A percentile compares a stretch with the other conserved stretches of the same genome.
Conservation (phyloP, 305 asterid species). For the Caryopteris hybrid region DNA sequence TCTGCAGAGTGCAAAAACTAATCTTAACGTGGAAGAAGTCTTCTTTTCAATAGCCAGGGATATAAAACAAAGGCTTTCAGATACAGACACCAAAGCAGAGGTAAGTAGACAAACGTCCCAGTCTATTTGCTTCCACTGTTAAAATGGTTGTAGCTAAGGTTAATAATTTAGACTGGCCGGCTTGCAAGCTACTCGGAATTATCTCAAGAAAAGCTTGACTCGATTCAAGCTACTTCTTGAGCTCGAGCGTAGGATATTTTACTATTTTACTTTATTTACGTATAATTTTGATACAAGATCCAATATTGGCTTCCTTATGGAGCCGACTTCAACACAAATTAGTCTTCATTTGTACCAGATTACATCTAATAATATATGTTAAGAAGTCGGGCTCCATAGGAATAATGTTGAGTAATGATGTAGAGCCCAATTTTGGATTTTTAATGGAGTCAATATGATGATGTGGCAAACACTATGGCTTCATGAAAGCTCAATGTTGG, state of each 20-base stretch:
- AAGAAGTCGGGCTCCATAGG: too few species aligned
- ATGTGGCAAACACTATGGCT: too few species aligned
- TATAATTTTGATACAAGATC: too few species aligned
- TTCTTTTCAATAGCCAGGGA: slow-evolving; percentile 54
- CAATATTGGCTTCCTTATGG: too few species aligned
- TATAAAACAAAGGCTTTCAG: slow-evolving; percentile 52
- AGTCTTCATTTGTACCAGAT: too few species aligned
- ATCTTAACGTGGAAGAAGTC: slow-evolving; percentile 51
- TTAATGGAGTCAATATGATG: too few species aligned
- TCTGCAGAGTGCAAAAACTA: slow-evolving; percentile 52
- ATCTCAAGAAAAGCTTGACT: too few species aligned
- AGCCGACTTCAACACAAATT: too few species aligned
- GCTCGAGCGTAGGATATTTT: background rate
- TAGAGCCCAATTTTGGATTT: too few species aligned
- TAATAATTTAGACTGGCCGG: background rate
- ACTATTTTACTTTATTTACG: background rate
- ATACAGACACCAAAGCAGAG: slow-evolving; percentile 45
- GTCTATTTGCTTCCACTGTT: background rate
- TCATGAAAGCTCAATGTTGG: too few species aligned
- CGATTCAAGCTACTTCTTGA: background rate
- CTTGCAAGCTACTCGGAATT: background rate
- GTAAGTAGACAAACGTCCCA: slow-evolving; percentile 11
- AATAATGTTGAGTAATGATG: too few species aligned
- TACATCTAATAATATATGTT: too few species aligned
- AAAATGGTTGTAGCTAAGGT: background rate